Evolutionary conservation across 1,284 basidiomycete genomes (phyloP), one percentile per base, ranked within the genome.

Genomic region (Ustilago cynodontis): DNA sequence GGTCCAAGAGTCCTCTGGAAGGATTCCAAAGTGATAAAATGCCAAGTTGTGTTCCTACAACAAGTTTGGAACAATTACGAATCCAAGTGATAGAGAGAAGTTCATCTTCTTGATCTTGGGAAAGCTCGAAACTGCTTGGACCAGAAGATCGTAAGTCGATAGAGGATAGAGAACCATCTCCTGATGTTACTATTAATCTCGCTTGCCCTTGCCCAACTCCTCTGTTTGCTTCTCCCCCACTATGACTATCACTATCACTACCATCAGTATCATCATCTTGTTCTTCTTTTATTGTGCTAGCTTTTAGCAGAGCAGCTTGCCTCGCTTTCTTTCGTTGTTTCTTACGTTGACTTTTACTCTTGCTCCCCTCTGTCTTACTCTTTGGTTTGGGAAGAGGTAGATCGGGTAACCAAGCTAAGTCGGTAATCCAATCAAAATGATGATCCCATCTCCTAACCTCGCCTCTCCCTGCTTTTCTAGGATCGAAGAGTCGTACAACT

Each of bases 341-440:
- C 29, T 69, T 73, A 6, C 62, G 39, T 28, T 65, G 66, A 9
- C 16, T 50, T 41, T 67, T 64, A 2, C 43, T 49, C 49, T 82
- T 80, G 20, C 22, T 77, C 49, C 56, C 69, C 37, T 68, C 58
- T 0, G 14, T 57, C 24, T 69, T 64, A 13, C 18, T 41, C n/a
- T 60, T 53, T 11, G 59, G 47, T 22, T 62, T 65, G 0, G 76
- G 82, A 0, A 71, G 65, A 0, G 73, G 77, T 14, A 84, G 59
- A 49, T 82, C 65, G 0, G 56, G 22, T 29, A 78, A 58, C 90
- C 93, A 98, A 45, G 94, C 87, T 86, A 98, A 93, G 84, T 95
- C 94, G 24, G 94, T 93, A 64, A 98, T 96, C 86, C 95, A 98
- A 87, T 98, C 95, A 83, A 92, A 95, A 83, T 98, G 95, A 65